Evolutionary conservation across 345 rosid genomes (phyloP).

Genomic region (Mangifera indica): DNA sequence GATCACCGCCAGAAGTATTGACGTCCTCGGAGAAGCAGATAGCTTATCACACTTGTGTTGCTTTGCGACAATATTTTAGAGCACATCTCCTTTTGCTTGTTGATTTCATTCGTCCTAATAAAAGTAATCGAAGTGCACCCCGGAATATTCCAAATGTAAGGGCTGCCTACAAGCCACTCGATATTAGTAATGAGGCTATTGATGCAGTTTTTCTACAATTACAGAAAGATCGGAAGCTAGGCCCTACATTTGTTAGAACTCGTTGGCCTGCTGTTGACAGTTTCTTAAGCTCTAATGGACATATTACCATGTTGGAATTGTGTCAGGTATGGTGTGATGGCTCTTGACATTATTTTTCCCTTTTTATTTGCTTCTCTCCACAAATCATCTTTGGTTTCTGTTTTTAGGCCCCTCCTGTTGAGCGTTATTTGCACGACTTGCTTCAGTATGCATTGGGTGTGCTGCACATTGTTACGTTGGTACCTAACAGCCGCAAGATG

Average conservation of each 20-base stretch:
- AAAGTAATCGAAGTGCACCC: constrained; percentile 66
- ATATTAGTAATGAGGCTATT: constrained; percentile 94
- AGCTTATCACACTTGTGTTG: constrained; percentile 90
- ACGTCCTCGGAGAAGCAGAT: constrained; percentile 94
- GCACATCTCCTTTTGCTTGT: constrained; percentile 89
- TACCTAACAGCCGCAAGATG: constrained; percentile 83
- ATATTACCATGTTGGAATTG: constrained; percentile 84
- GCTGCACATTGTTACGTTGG: constrained; percentile 83
- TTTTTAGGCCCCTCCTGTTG: constrained; percentile 90
- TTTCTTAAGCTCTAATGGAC: constrained; percentile 73
- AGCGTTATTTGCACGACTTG: constrained; percentile 92
- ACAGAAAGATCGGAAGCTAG: constrained; percentile 94
- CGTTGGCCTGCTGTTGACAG: constrained; percentile 86
- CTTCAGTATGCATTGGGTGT: constrained; percentile 98
- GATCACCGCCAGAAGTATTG: constrained; percentile 76
- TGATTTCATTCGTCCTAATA: constrained; percentile 87
- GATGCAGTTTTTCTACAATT: constrained; percentile 88
- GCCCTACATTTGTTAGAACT: constrained; percentile 83
- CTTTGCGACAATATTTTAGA: constrained; percentile 95
- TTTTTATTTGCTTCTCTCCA: constrained; percentile 8
- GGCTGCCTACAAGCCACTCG: constrained; percentile 94
- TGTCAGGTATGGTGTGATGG: constrained; percentile 69
- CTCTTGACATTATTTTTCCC: constrained; percentile 11
- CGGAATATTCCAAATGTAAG: constrained; percentile 72
- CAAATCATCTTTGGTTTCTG: constrained; percentile 25